Percentiles rank a stretch among this genome's conserved stretches.
phyloP scores from a whole-genome alignment of 768 basidiomycete species.

The Epithele typhae region DNA sequence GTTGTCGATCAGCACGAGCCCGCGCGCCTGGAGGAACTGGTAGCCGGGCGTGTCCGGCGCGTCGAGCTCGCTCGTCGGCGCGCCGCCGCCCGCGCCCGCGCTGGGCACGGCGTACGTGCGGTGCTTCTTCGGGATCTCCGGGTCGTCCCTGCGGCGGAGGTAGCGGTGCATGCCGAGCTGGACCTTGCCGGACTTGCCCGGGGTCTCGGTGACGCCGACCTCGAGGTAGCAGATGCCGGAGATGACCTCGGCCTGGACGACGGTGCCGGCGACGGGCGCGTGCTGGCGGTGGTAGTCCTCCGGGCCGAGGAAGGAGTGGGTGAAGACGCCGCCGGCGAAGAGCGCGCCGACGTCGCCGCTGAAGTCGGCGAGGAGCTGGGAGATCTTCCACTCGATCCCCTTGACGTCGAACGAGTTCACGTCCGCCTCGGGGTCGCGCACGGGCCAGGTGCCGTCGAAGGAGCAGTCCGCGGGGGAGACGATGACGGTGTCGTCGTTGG shows the following conservation, averaged over 20 bases:
- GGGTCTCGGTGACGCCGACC: slow-evolving; percentile 5
- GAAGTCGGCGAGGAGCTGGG: slow-evolving; percentile 14
- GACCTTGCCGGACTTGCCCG: neutral
- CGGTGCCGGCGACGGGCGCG: slow-evolving; percentile 17
- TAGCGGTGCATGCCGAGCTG: neutral
- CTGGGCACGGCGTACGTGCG: neutral
- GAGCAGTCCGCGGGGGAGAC: slow-evolving; percentile 12
- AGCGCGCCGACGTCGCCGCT: neutral
- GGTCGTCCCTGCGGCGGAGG: neutral
- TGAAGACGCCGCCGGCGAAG: slow-evolving; percentile 15
- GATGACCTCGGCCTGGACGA: slow-evolving; percentile 16
- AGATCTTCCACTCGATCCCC: slow-evolving; percentile 16
- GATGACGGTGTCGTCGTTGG: slow-evolving; percentile 5
- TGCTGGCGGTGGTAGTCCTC: slow-evolving; percentile 21
- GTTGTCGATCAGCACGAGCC: slow-evolving; percentile 17
- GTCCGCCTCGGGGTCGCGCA: slow-evolving; percentile 8
- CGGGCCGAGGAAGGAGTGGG: slow-evolving; percentile 16
- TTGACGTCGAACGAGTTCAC: slow-evolving; percentile 11
- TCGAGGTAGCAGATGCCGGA: slow-evolving; percentile 20
- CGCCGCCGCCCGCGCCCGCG: neutral
- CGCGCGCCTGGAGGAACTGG: slow-evolving; percentile 22
- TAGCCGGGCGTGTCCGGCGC: slow-evolving; percentile 18
- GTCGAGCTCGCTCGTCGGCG: slow-evolving; percentile 9
- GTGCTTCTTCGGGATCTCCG: neutral
- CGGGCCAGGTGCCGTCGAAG: slow-evolving; percentile 13